Percentiles rank a stretch among this genome's conserved stretches.
phyloP scores from a whole-genome alignment of 257 asterid species.

The Sherardia arvensis region DNA sequence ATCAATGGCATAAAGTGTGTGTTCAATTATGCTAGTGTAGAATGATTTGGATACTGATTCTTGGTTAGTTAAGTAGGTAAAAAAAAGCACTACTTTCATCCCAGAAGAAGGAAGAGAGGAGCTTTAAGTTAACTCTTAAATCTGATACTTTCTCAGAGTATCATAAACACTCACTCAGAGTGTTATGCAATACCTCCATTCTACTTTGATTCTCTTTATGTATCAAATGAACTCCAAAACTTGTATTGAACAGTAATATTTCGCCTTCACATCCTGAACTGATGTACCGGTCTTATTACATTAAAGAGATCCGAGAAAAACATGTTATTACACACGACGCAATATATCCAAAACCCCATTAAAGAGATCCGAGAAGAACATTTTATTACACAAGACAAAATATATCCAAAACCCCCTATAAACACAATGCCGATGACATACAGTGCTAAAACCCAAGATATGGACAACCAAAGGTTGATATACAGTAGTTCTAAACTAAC shows the following conservation, averaged over 20 bases:
- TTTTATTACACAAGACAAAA: not conserved
- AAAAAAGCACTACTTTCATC: not conserved
- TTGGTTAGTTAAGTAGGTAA: not conserved
- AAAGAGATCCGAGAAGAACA: not conserved
- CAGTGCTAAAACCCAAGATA: not conserved
- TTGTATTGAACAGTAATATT: too few species aligned
- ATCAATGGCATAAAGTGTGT: not conserved
- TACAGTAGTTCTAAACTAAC: not conserved
- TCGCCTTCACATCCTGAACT: not conserved
- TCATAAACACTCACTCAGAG: too few species aligned
- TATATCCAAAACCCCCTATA: not conserved
- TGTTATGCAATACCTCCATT: too few species aligned
- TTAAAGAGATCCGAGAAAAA: too few species aligned
- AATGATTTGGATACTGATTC: not conserved
- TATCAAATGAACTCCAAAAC: too few species aligned
- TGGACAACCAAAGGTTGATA: constrained; percentile 3
- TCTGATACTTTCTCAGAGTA: too few species aligned
- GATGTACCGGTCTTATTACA: not conserved
- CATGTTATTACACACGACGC: not conserved
- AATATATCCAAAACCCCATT: too few species aligned
- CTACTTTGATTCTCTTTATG: too few species aligned
- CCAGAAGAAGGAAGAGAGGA: not conserved
- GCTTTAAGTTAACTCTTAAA: too few species aligned
- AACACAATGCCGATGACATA: not conserved
- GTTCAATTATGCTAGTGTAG: not conserved